Evolutionary conservation across 1,139 yeast genomes (phyloP), one percentile per base, ranked within the genome.

Genomic region (Yamadazyma spencermartinsiae): DNA sequence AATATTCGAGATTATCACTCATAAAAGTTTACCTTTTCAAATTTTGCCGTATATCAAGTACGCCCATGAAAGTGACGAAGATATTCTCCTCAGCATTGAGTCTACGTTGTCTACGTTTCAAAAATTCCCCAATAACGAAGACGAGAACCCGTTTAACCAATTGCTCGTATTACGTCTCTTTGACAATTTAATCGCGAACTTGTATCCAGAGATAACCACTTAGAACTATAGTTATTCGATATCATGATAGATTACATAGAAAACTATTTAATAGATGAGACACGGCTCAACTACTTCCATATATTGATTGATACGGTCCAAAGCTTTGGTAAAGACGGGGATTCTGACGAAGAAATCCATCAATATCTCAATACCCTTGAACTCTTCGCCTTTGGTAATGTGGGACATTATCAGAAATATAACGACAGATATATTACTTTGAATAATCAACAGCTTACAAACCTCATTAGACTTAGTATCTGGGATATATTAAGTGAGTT

Each of bases 341-440:
- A 12, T 3, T 3, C n/a, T 28, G 16, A 33, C 13, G 20, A 31
- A 7, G 25, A 23, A 10, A n/a, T 30, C 14, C 15, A n/a, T 12
- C 31, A 33, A 20, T 21, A 39, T 30, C 13, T 41, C 16, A 43
- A 43, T 24, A 44, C 46, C 1, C 37, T 65, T 8, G 76, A 70
- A 48, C 54, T 70, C 33, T 69, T 67, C 43, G 54, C 72, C 2
- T 68, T 64, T 48, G 75, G 76, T 2, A 55, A 59, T 33, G 52
- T 55, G 25, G 40, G 48, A 7, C 58, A 61, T 33, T 68, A 65
- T 45, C 29, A 48, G 11, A 42, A 51, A 32, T 51, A 62, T 42
- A 44, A 45, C 13, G 39, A 34, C 1, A 36, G 44, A 14, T 65
- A 33, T 39, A 34, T 55, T 11, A 50, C 35, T 7, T 38, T 48